A percentile compares a stretch with the other conserved stretches of the same genome.
Evolutionary conservation across 2,329 filamentous ascomycete species (phyloP).

Genomic region (Aspergillus uvarum): DNA sequence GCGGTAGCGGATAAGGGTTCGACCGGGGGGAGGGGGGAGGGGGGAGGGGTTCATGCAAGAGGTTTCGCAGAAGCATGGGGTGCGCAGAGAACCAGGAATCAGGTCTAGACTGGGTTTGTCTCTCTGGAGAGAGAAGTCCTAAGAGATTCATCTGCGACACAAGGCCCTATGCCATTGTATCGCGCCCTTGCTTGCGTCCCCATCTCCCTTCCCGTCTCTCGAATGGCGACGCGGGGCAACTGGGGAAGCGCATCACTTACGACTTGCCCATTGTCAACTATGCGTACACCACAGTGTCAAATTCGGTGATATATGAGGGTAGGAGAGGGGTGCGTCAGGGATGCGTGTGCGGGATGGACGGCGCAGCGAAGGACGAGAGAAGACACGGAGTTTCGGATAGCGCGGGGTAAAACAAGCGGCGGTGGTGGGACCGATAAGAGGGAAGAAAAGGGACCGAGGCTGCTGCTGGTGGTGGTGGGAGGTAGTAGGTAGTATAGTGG

Average conservation of each 20-base stretch:
- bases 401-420: slow-evolving; percentile 20
- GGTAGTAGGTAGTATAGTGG: too few relatives aligned
- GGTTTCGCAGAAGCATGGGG: too few relatives aligned
- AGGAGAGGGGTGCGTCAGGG: background rate
- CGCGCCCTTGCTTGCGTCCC: background rate
- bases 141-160: too few relatives aligned
- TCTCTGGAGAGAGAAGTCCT: too few relatives aligned
- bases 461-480: background rate
- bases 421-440: slow-evolving; percentile 21
- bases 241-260: slow-evolving; percentile 27
- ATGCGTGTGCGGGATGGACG: background rate
- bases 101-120: too few relatives aligned
- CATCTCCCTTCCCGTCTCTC: background rate
- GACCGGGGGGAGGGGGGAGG: too few relatives aligned
- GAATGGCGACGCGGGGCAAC: slow-evolving; percentile 12
- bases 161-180: too few relatives aligned
- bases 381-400: slow-evolving; percentile 17
- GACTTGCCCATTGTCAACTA: slow-evolving; percentile 38
- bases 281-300: slow-evolving; percentile 6
- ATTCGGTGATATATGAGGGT: background rate
- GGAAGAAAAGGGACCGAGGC: background rate
- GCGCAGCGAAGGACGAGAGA: background rate
- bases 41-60: too few relatives aligned
- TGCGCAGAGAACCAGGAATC: too few relatives aligned
- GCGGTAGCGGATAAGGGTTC: too few relatives aligned